These are phyloP conservation scores for Rickenella mellea DNA, from an alignment of 768 basidiomycete genomes.

Conservation along the genomic window DNA sequence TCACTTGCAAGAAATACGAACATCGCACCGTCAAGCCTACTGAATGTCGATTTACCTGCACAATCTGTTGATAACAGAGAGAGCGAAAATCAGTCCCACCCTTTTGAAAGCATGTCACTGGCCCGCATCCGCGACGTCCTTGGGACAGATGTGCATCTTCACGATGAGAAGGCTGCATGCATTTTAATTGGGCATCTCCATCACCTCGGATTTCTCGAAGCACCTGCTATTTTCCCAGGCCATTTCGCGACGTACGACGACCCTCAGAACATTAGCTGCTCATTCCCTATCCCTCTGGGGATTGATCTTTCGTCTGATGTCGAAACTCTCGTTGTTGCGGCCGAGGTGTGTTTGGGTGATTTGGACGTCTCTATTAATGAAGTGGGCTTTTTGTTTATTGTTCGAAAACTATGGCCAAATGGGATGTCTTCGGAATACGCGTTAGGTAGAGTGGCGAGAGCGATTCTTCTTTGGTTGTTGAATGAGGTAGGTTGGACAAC, in stretches of 20 bases:
- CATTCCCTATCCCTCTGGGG: constrained; percentile 61
- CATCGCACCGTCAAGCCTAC: constrained; percentile 16
- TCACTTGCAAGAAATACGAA: too few species aligned
- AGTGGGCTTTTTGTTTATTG: constrained; percentile 59
- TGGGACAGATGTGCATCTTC: constrained; percentile 46
- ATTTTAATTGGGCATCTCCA: constrained; percentile 51
- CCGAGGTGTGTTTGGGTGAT: constrained; percentile 64
- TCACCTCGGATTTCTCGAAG: constrained; percentile 51
- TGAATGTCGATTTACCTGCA: constrained; percentile 28
- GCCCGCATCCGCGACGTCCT: constrained; percentile 54
- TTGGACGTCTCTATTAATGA: constrained; percentile 70
- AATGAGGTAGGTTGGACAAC: constrained; percentile 42
- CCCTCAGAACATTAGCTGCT: constrained; percentile 32
- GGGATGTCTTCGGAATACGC: constrained; percentile 66
- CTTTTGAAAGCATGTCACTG: constrained; percentile 50
- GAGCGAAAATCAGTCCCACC: constrained; percentile 23
- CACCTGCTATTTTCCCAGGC: constrained; percentile 25
- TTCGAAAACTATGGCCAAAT: constrained; percentile 65
- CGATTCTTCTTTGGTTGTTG: constrained; percentile 61
- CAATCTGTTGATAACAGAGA: constrained; percentile 10
- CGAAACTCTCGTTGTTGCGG: constrained; percentile 58
- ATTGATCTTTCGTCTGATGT: constrained; percentile 67
- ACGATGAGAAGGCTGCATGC: constrained; percentile 40
- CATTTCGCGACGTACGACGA: constrained; percentile 27
- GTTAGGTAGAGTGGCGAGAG: constrained; percentile 46